A percentile compares a stretch with the other conserved stretches of the same genome.
phyloP scores from a whole-genome alignment of 1,139 yeast genomes.

The Debaryomyces sp. region DNA sequence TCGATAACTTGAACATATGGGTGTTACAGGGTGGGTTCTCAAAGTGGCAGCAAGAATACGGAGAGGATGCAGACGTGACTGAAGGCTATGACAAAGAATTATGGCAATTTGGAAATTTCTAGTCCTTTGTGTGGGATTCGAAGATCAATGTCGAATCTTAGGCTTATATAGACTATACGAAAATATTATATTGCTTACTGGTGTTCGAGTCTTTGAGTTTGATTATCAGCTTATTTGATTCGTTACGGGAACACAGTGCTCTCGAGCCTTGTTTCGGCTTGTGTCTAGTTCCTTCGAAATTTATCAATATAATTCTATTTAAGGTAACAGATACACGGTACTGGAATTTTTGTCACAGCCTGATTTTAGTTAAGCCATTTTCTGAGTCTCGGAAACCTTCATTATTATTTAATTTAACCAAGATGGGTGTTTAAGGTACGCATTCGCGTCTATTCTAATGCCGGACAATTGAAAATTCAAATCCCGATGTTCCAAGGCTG shows the following conservation, averaged over 20 bases:
- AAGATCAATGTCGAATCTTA: background rate
- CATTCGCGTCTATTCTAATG: constrained; percentile 3
- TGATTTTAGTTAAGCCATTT: background rate
- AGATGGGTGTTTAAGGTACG: constrained; percentile 6
- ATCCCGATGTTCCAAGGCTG: constrained; percentile 3
- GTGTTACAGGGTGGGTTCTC: constrained; percentile 84
- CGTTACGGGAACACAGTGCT: background rate
- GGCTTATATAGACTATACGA: background rate
- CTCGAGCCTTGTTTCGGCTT: background rate
- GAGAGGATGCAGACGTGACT: constrained; percentile 66
- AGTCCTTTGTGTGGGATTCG: background rate
- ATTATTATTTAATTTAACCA: constrained; percentile 1
- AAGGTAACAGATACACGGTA: constrained; percentile 3
- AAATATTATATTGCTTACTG: background rate
- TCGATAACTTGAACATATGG: constrained; percentile 56
- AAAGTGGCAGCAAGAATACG: constrained; percentile 78
- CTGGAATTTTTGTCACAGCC: constrained; percentile 1
- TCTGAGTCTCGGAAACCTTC: background rate
- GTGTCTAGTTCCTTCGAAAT: background rate
- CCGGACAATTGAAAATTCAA: background rate
- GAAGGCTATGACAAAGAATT: constrained; percentile 62
- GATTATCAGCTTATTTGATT: background rate
- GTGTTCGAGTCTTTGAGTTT: background rate
- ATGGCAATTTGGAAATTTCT: constrained; percentile 41
- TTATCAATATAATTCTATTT: background rate